Percentiles rank a stretch among this genome's conserved stretches.
phyloP scores from a whole-genome alignment of 2,329 filamentous ascomycete genomes.

The Xylariaceae sp. region DNA sequence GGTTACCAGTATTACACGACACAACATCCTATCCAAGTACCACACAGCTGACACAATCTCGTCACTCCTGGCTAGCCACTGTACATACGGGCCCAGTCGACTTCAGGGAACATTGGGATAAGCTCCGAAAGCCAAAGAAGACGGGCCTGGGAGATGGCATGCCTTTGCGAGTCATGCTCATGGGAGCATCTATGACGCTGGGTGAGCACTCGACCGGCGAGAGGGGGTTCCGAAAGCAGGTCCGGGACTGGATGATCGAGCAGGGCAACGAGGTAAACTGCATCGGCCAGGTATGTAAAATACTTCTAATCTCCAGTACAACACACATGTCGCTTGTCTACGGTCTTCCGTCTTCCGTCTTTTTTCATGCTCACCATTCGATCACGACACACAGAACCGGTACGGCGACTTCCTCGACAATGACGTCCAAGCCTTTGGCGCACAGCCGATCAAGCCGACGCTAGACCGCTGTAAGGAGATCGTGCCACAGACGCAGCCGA shows the following conservation, averaged over 20 bases:
- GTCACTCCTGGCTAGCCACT: conserved; percentile 7
- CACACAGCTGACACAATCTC: conserved; percentile 2
- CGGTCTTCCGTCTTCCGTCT: neutral
- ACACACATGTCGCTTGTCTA: too few relatives aligned
- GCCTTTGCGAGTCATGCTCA: conserved; percentile 26
- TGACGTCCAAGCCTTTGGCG: conserved; percentile 28
- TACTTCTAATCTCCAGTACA: too few relatives aligned
- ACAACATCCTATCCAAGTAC: too few relatives aligned
- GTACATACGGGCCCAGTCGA: conserved; percentile 21
- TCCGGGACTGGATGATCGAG: conserved; percentile 25
- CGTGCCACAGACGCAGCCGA: conserved; percentile 26
- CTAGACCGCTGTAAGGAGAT: conserved; percentile 25
- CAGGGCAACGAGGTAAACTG: conserved; percentile 25
- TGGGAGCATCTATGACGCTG: conserved; percentile 27
- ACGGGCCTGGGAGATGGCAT: conserved; percentile 22
- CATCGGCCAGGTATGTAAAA: conserved; percentile 24
- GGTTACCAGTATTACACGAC: too few relatives aligned
- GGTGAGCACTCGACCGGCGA: conserved; percentile 27
- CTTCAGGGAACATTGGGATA: conserved; percentile 24
- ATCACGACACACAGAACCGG: too few relatives aligned
- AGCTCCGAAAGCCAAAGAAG: conserved; percentile 17
- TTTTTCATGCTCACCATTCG: conserved; percentile 12
- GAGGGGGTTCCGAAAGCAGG: conserved; percentile 24
- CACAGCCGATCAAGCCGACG: conserved; percentile 26
- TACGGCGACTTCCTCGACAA: conserved; percentile 28